Conservation (phyloP, 345 rosid genomes). For the Aegle marmelos region DNA sequence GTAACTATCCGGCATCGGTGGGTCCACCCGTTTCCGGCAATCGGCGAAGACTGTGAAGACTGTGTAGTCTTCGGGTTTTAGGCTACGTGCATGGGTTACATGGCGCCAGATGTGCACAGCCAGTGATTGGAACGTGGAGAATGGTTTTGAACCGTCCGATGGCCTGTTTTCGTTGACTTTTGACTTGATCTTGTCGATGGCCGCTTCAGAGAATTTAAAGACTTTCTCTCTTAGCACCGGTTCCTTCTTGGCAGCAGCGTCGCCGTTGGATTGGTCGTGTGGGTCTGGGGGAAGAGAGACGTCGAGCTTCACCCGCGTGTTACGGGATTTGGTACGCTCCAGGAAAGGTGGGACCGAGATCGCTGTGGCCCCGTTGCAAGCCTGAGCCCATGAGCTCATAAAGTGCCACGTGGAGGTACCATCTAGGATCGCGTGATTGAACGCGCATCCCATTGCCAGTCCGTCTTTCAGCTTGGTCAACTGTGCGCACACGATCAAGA, state of each 20-base stretch:
- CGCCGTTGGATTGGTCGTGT: conserved; percentile 33
- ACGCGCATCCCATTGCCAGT: conserved; percentile 84
- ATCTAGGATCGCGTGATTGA: conserved; percentile 88
- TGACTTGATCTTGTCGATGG: conserved; percentile 70
- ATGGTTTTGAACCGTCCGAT: conserved; percentile 58
- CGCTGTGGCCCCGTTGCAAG: conserved; percentile 48
- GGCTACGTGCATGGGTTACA: conserved; percentile 68
- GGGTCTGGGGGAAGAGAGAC: conserved; percentile 44
- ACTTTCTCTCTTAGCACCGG: conserved; percentile 57
- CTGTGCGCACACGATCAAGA: conserved; percentile 31
- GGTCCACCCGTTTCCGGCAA: conserved; percentile 79
- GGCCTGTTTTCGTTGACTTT: conserved; percentile 44
- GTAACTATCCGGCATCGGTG: conserved; percentile 77
- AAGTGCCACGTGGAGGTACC: conserved; percentile 97
- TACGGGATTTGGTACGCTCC: conserved; percentile 71
- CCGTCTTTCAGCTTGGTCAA: conserved; percentile 85
- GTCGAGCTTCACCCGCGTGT: conserved; percentile 78
- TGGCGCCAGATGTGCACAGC: conserved; percentile 87
- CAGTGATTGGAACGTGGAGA: conserved; percentile 90
- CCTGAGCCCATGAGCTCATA: conserved; percentile 87
- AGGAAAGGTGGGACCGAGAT: conserved; percentile 58
- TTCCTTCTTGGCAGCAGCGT: conserved; percentile 4
- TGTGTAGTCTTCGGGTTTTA: conserved; percentile 75
- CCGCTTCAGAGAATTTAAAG: conserved; percentile 71
- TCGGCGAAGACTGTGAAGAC: conserved; percentile 86